Base-by-base conservation (phyloP, 495 filamentous ascomycete species). In the Neurospora sublineolata region DNA sequence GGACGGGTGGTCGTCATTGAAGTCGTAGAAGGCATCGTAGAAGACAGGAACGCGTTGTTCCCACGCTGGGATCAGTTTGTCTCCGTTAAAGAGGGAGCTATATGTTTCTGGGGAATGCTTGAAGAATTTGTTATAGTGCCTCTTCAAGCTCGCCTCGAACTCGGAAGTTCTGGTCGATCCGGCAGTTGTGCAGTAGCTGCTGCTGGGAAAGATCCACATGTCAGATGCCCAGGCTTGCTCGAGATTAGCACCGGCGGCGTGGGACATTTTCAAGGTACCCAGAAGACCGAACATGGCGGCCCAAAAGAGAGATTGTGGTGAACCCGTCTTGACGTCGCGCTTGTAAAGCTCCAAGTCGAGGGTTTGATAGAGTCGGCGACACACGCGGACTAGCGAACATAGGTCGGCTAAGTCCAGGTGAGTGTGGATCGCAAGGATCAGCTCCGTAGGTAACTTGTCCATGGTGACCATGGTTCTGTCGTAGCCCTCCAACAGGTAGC, bases 211-310 rank as follows among this genome's bases (percentile, higher is more conserved):
- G 42, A 46, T 46, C 3, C 1, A 46, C 3, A 4, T 68, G 27
- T 3, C 11, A 8, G 68, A 73, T n/a, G 33, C 16, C 30, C 72
- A 37, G 36, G 46, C 40, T 18, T 46, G n/a, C 52, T 46, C 38
- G 37, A 73, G 72, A 42, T 64, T n/a, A n/a, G 72, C 68, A 58
- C 72, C 72, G 5, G 72, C 72, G 8, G 16, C 68, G 20, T 68
- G 14, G 37, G 72, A 18, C 37, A 70, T 37, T n/a, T 33, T 20
- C 14, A 73, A 18, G 37, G 72, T 73, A 6, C 16, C 27, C 16
- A 70, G 8, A 12, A 44, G 5, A 12, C 68, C 68, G 16, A n/a
- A 33, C 69, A 68, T 69, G 37, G 72, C 68, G 69, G 20, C 72
- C 72, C 72, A 73, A 40, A 70, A 68, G 14, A 58, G 68, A 18